Percentiles rank a stretch among this genome's conserved stretches.
These are phyloP conservation scores for Blastobotrys capitulatus DNA, from an alignment of 1,139 yeast genomes.

Conservation along the genomic window DNA sequence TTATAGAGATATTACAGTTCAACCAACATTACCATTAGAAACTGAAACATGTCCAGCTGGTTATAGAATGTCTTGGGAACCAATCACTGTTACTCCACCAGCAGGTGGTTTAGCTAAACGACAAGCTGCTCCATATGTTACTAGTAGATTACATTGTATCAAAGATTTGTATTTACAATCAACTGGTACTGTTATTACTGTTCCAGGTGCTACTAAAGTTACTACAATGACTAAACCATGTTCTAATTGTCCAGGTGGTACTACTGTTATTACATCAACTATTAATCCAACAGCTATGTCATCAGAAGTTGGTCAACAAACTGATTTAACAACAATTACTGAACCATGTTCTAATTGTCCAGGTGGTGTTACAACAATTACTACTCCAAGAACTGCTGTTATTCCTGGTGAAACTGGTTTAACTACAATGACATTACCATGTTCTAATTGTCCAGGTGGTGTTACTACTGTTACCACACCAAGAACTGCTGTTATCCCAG, in stretches of 20 bases:
- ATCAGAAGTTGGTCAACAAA: neutral
- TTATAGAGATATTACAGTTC: neutral
- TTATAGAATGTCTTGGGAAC: slow-evolving; percentile 5
- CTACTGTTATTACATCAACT: slow-evolving; percentile 1
- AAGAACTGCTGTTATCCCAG: neutral
- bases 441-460: slow-evolving; percentile 6
- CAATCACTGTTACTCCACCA: neutral
- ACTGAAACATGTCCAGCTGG: slow-evolving; percentile 5
- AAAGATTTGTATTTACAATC: neutral
- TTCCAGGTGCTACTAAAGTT: neutral
- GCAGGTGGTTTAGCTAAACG: neutral
- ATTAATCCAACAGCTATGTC: neutral
- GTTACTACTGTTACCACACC: neutral
- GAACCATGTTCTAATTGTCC: slow-evolving; percentile 1
- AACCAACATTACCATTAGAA: neutral
- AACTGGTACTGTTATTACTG: neutral
- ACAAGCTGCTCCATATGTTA: neutral
- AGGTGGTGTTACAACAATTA: neutral
- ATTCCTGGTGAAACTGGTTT: neutral
- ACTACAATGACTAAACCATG: slow-evolving; percentile 1
- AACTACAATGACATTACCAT: slow-evolving; percentile 1
- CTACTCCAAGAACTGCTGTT: neutral
- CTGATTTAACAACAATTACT: neutral
- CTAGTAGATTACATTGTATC: neutral
- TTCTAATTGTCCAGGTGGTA: slow-evolving; percentile 3